Conservation (phyloP, 257 asterid genomes). For the Phtheirospermum japonicum region DNA sequence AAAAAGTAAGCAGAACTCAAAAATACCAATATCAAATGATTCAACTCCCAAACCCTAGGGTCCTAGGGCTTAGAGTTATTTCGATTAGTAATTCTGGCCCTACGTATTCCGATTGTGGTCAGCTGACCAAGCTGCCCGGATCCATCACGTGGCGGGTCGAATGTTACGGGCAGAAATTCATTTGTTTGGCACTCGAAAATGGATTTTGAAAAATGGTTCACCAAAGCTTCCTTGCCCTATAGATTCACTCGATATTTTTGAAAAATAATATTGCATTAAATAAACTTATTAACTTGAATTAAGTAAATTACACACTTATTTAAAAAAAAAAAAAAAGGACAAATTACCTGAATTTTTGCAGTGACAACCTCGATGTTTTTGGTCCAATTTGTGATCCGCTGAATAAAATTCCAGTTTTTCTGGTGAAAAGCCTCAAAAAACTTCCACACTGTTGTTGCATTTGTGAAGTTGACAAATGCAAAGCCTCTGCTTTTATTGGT, state of each 20-base stretch:
- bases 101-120: not conserved
- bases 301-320: no score
- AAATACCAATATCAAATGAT: not conserved
- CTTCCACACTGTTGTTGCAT: not conserved
- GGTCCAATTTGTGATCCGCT: not conserved
- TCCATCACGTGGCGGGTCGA: not conserved
- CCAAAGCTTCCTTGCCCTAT: not conserved
- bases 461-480: conserved; percentile 3
- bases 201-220: not conserved
- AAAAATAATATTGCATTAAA: no score
- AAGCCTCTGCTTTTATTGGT: not conserved
- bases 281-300: no score
- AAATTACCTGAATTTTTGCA: not conserved
- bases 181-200: not conserved
- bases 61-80: not conserved
- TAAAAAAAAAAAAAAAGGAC: not conserved
- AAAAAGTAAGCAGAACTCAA: no score
- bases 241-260: no score
- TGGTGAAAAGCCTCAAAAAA: not conserved
- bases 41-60: not conserved
- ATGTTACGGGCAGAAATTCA: not conserved
- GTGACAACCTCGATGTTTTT: not conserved
- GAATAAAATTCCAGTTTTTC: not conserved
- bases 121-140: not conserved
- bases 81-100: not conserved